Evolutionary conservation across 192 early-diverging fungal species (phyloP).

Genomic region (Linnemannia hyalina): DNA sequence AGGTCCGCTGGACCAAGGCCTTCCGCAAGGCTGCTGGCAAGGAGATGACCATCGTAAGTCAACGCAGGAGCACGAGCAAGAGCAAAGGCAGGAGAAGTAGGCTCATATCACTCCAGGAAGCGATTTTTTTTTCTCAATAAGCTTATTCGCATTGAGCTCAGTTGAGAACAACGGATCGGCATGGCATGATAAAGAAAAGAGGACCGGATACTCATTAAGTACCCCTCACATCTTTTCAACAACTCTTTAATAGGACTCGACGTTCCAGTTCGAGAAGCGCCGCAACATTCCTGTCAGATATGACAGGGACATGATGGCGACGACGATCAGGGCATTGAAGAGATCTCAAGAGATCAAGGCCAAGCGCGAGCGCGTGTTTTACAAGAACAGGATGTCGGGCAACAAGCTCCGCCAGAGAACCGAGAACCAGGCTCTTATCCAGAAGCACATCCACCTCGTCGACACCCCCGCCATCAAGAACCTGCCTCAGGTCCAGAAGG

Average conservation of each 20-base stretch:
- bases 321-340: slow-evolving; percentile 99
- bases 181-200: neutral
- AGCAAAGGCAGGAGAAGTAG: neutral
- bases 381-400: slow-evolving; percentile 90
- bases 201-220: neutral
- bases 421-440: slow-evolving; percentile 81
- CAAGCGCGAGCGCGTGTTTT: slow-evolving; percentile 93
- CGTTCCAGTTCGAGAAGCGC: slow-evolving; percentile 99
- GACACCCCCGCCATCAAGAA: slow-evolving; percentile 67
- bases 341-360: slow-evolving; percentile 94
- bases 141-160: neutral
- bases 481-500: slow-evolving; percentile 76
- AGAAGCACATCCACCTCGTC: slow-evolving; percentile 92
- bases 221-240: neutral
- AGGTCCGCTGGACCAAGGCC: slow-evolving; percentile 99
- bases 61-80: too few species aligned
- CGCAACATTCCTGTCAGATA: slow-evolving; percentile 98
- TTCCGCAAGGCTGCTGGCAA: slow-evolving; percentile 99
- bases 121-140: neutral
- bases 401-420: slow-evolving; percentile 87
- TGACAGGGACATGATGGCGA: slow-evolving; percentile 96
- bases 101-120: neutral
- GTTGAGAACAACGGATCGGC: neutral
- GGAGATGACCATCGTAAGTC: slow-evolving; percentile 97
- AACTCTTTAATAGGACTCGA: slow-evolving; percentile 77